These are phyloP conservation scores for Cucurbita maxima DNA, from an alignment of 306 rosid genomes.

Conservation along the genomic window DNA sequence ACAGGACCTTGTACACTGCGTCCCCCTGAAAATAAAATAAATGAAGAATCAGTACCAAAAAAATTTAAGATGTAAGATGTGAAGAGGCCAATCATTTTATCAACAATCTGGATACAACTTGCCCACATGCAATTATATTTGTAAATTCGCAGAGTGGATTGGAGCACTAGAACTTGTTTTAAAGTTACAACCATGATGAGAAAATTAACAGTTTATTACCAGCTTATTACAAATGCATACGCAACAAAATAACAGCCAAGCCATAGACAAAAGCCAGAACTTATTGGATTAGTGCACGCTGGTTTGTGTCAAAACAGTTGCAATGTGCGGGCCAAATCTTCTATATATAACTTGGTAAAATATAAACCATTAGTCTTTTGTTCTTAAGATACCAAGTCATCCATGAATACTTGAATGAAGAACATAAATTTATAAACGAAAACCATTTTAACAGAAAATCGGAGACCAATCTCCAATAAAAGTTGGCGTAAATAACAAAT, in stretches of 20 bases:
- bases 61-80: not conserved
- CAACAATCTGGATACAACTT: not conserved
- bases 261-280: not conserved
- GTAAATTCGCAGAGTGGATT: not conserved
- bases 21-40: slow-evolving; percentile 28
- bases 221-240: not conserved
- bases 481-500: not conserved
- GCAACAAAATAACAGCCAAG: not conserved
- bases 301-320: not conserved
- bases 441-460: not conserved
- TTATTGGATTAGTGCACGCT: not conserved
- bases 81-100: not conserved
- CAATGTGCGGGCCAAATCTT: not conserved
- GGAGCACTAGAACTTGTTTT: not conserved
- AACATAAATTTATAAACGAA: not conserved
- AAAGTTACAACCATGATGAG: not conserved
- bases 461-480: not conserved
- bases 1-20: slow-evolving; percentile 25
- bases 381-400: not conserved
- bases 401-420: not conserved
- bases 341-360: not conserved
- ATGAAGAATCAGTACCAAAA: not conserved
- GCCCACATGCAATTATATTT: not conserved
- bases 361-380: not conserved
- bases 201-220: not conserved